These are phyloP conservation scores for Onygenales sp. DNA, from an alignment of 2,329 filamentous ascomycete species.

Conservation along the genomic window DNA sequence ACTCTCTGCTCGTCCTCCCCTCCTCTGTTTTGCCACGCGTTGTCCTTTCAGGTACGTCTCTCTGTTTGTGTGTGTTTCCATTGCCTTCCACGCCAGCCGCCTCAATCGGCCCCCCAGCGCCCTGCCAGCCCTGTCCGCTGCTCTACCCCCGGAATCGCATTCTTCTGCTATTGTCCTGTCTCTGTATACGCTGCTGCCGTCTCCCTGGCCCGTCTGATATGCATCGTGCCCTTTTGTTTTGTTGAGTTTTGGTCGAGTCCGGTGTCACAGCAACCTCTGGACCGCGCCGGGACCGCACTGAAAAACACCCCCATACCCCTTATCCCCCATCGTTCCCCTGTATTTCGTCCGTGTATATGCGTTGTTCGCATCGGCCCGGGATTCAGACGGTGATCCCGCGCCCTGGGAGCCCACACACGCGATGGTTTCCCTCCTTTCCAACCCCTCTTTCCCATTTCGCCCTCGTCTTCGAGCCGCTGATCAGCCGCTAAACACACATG, in stretches of 20 bases:
- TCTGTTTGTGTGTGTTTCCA: slow-evolving; percentile 1
- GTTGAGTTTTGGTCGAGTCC: not conserved
- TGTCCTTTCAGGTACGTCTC: not conserved
- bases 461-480: not conserved
- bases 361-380: not conserved
- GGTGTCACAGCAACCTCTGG: slow-evolving; percentile 2
- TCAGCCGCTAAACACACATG: not conserved
- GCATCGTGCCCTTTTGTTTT: not conserved
- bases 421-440: not conserved
- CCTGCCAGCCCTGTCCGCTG: not conserved
- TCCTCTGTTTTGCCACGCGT: not conserved
- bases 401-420: not conserved
- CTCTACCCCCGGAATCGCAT: not conserved
- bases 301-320: not conserved
- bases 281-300: not conserved
- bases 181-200: not conserved
- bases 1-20: not conserved
- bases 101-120: not conserved
- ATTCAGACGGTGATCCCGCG: not conserved
- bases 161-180: not conserved
- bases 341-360: not conserved
- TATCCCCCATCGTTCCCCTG: not conserved
- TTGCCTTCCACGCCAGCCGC: not conserved
- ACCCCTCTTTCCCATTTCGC: not conserved
- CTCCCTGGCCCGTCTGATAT: not conserved